A percentile compares a stretch with the other conserved stretches of the same genome.
phyloP scores from a whole-genome alignment of 306 rosid species.

The Luffa aegyptiaca region DNA sequence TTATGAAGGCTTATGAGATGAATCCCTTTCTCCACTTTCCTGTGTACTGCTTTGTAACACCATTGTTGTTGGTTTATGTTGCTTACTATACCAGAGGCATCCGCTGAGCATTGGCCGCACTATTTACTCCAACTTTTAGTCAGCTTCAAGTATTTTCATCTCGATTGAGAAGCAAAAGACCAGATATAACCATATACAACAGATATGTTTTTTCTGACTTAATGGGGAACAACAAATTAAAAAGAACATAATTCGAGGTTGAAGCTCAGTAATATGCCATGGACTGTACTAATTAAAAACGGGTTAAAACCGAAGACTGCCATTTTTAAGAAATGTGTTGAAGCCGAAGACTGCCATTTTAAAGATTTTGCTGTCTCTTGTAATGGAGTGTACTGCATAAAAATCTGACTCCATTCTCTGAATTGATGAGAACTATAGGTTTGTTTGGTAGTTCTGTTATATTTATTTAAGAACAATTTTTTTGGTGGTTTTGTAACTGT shows the following conservation, averaged over 20 bases:
- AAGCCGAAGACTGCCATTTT: neutral
- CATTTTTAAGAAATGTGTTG: too few species aligned
- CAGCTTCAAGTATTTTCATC: neutral
- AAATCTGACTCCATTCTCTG: neutral
- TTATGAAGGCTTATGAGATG: conserved; percentile 82
- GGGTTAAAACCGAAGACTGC: neutral
- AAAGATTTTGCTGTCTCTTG: neutral
- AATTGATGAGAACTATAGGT: neutral
- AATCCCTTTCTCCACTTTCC: conserved; percentile 68
- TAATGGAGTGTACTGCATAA: neutral
- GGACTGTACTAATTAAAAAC: neutral
- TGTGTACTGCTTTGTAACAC: conserved; percentile 50
- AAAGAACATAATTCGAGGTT: neutral
- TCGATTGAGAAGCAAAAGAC: neutral
- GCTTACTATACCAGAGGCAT: conserved; percentile 37
- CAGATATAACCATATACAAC: neutral
- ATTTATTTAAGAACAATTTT: neutral
- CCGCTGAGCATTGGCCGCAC: conserved; percentile 6
- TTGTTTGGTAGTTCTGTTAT: neutral
- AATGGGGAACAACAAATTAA: neutral
- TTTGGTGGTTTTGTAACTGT: neutral
- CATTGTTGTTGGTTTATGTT: conserved; percentile 51
- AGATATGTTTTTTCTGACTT: neutral
- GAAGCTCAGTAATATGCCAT: neutral
- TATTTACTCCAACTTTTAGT: neutral